These are phyloP conservation scores for Fusarium coicis DNA, from an alignment of 2,329 filamentous ascomycete genomes.

Conservation along the genomic window DNA sequence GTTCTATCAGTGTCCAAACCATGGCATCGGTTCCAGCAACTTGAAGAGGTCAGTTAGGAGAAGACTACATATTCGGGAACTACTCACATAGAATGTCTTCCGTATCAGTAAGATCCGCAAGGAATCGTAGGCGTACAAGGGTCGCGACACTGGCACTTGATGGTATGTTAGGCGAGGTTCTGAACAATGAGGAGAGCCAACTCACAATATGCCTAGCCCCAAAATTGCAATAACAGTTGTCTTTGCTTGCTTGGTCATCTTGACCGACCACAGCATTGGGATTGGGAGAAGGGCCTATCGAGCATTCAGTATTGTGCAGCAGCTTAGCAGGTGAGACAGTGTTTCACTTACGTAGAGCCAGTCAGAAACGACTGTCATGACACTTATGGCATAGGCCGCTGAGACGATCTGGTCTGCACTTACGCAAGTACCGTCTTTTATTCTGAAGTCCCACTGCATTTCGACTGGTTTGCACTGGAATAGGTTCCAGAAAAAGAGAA, in stretches of 20 bases:
- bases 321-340: background rate
- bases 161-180: conserved; percentile 17
- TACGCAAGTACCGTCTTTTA: conserved; percentile 57
- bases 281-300: conserved; percentile 61
- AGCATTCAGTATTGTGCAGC: conserved; percentile 8
- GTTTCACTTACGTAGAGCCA: conserved; percentile 59
- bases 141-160: conserved; percentile 64
- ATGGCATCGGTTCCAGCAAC: conserved; percentile 62
- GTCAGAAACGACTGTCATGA: conserved; percentile 64
- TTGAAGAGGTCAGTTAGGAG: conserved; percentile 41
- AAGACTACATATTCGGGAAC: background rate
- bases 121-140: conserved; percentile 61
- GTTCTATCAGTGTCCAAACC: conserved; percentile 68
- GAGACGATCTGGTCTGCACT: conserved; percentile 55
- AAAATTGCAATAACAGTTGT: conserved; percentile 62
- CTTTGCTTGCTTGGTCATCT: conserved; percentile 64
- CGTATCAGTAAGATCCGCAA: conserved; percentile 56
- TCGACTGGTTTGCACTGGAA: conserved; percentile 62
- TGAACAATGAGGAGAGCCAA: background rate
- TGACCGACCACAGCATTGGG: conserved; percentile 65
- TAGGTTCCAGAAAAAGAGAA: conserved; percentile 63
- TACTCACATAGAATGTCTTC: conserved; percentile 60
- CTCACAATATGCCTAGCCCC: conserved; percentile 62
- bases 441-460: conserved; percentile 64
- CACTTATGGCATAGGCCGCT: conserved; percentile 63